Percentiles rank a stretch among this genome's conserved stretches.
These are phyloP conservation scores for Pichia sp. DNA, from an alignment of 1,139 yeast species.

Conservation along the genomic window DNA sequence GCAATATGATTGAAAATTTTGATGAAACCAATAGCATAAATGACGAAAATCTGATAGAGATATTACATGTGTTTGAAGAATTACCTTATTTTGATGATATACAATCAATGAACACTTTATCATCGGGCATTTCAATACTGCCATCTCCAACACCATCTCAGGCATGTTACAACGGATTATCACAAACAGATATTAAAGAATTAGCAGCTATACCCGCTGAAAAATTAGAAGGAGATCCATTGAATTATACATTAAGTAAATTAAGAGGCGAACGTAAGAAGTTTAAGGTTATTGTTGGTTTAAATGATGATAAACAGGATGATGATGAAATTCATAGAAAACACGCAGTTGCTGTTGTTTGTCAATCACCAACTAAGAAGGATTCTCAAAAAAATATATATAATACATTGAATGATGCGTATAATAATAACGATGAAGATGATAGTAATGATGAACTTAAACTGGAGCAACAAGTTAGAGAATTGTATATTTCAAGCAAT, in stretches of 20 bases:
- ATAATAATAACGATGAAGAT: neutral
- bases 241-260: constrained; percentile 67
- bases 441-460: constrained; percentile 24
- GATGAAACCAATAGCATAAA: neutral
- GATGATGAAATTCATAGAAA: constrained; percentile 16
- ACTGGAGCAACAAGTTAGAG: constrained; percentile 29
- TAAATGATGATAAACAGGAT: constrained; percentile 15
- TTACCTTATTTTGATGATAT: constrained; percentile 12
- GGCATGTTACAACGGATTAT: constrained; percentile 53
- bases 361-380: constrained; percentile 13
- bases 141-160: constrained; percentile 27
- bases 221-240: constrained; percentile 58
- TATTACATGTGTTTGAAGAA: constrained; percentile 5
- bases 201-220: constrained; percentile 81
- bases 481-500: constrained; percentile 22
- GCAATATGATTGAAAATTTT: neutral
- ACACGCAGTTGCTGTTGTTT: constrained; percentile 18
- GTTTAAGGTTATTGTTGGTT: constrained; percentile 17
- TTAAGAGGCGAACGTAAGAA: constrained; percentile 54
- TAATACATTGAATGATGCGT: constrained; percentile 1
- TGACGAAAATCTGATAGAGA: neutral
- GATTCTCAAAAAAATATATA: neutral
- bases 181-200: constrained; percentile 57
- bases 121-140: constrained; percentile 22
- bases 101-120: neutral